Conservation (phyloP, 1,284 basidiomycete species). For the Coniferiporia sulphurascens region DNA sequence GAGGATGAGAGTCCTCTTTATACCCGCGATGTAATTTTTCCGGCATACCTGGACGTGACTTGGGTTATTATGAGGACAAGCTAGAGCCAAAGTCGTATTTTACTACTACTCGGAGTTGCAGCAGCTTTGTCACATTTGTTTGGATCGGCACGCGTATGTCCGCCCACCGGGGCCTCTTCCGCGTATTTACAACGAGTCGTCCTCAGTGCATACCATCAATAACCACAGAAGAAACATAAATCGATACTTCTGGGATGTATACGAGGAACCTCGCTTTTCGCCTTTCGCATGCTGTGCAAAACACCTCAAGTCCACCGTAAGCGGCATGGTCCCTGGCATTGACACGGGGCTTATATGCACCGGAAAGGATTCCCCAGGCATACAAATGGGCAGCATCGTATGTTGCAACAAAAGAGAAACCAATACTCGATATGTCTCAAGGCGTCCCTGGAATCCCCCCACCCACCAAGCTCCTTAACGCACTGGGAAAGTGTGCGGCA, state of each 20-base stretch:
- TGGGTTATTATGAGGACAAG: not conserved
- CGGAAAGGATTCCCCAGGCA: constrained; percentile 60
- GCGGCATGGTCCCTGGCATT: not conserved
- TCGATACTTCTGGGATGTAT: not conserved
- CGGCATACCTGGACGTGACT: not conserved
- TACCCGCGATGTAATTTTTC: not conserved
- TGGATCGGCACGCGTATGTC: too few species aligned
- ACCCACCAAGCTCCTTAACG: constrained; percentile 45
- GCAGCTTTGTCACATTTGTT: too few species aligned
- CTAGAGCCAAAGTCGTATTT: too few species aligned
- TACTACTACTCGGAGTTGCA: too few species aligned
- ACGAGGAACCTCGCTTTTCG: constrained; percentile 26
- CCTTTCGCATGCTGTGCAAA: constrained; percentile 36
- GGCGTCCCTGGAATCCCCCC: constrained; percentile 71
- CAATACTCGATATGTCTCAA: constrained; percentile 74
- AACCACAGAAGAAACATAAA: too few species aligned
- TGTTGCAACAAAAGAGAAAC: constrained; percentile 36
- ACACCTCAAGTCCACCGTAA: constrained; percentile 28
- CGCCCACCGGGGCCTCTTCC: too few species aligned
- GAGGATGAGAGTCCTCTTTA: not conserved
- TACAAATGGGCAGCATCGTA: constrained; percentile 60
- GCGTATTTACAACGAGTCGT: too few species aligned
- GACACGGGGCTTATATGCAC: not conserved
- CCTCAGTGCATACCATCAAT: too few species aligned
- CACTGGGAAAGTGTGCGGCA: constrained; percentile 43